phyloP scores from a whole-genome alignment of 768 basidiomycete genomes.

The Collybiopsis confluens region DNA sequence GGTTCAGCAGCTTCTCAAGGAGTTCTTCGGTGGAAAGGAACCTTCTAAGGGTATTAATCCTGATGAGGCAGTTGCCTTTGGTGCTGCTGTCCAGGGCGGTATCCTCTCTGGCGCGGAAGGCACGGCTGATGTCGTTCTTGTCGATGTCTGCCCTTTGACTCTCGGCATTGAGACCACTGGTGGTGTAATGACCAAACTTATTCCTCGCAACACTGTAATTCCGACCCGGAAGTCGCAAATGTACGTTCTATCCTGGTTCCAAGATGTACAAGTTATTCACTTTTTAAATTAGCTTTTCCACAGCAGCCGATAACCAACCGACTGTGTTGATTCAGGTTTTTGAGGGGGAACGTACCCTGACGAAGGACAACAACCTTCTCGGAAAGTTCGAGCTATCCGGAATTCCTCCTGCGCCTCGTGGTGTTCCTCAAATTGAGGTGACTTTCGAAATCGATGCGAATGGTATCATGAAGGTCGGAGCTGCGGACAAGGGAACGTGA shows the following conservation, averaged over 20 bases:
- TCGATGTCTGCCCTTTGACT: conserved; percentile 95
- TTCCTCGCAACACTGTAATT: conserved; percentile 96
- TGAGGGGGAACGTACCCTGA: conserved; percentile 95
- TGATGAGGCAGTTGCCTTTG: conserved; percentile 98
- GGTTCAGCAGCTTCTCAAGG: conserved; percentile 97
- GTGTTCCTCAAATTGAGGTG: conserved; percentile 96
- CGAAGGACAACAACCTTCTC: conserved; percentile 98
- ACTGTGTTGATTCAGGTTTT: conserved; percentile 96
- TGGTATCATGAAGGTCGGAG: conserved; percentile 92
- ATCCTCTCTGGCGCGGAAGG: conserved; percentile 94
- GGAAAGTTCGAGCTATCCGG: conserved; percentile 93
- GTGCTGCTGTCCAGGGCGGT: conserved; percentile 98
- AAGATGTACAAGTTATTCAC: neutral
- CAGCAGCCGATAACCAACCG: conserved; percentile 88
- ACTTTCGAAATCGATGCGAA: conserved; percentile 95
- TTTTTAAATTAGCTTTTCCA: conserved; percentile 52
- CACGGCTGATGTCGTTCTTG: conserved; percentile 86
- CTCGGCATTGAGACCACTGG: conserved; percentile 99
- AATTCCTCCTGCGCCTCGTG: conserved; percentile 94
- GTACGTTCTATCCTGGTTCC: conserved; percentile 29
- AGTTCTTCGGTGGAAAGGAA: conserved; percentile 95
- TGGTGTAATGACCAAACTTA: conserved; percentile 97
- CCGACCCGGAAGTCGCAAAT: conserved; percentile 97
- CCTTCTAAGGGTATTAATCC: conserved; percentile 99
- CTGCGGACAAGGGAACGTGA: conserved; percentile 91